phyloP scores from a whole-genome alignment of 73 alveolate species.

The Urostyla sp. region DNA sequence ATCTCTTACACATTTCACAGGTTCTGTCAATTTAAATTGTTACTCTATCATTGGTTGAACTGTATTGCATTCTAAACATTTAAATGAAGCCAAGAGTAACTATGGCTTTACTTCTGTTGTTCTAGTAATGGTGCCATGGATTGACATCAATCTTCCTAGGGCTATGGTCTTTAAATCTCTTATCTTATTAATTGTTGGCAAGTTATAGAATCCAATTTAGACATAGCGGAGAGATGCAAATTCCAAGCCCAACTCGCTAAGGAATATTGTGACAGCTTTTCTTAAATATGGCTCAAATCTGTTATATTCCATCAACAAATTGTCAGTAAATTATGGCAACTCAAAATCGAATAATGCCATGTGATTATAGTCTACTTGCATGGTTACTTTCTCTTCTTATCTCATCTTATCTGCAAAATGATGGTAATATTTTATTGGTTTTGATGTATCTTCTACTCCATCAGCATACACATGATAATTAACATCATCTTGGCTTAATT shows the following conservation, averaged over 20 bases:
- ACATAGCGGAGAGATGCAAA: constrained; percentile 84
- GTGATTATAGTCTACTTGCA: constrained; percentile 69
- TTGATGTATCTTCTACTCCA: constrained; percentile 11
- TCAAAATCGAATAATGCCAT: constrained; percentile 3
- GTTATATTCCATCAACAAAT: constrained; percentile 74
- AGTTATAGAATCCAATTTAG: constrained; percentile 78
- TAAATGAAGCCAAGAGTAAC: constrained; percentile 86
- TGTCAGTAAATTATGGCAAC: constrained; percentile 51
- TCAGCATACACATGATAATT: constrained; percentile 44
- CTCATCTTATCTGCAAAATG: constrained; percentile 54
- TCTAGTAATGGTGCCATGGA: constrained; percentile 96
- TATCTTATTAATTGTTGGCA: constrained; percentile 72
- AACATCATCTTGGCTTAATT: constrained; percentile 30
- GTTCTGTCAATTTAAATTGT: constrained; percentile 98
- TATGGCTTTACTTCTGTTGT: constrained; percentile 97
- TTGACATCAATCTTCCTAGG: constrained; percentile 84
- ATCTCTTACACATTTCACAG: constrained; percentile 88
- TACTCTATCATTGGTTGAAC: constrained; percentile 88
- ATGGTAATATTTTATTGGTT: constrained; percentile 38
- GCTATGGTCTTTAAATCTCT: constrained; percentile 84
- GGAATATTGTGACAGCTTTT: constrained; percentile 81
- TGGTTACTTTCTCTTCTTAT: constrained; percentile 66
- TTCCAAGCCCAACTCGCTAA: constrained; percentile 74
- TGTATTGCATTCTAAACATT: constrained; percentile 85
- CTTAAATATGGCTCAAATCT: constrained; percentile 81